Evolutionary conservation across 139 green algal species (phyloP).

Genomic region (Pleodorina starrii): DNA sequence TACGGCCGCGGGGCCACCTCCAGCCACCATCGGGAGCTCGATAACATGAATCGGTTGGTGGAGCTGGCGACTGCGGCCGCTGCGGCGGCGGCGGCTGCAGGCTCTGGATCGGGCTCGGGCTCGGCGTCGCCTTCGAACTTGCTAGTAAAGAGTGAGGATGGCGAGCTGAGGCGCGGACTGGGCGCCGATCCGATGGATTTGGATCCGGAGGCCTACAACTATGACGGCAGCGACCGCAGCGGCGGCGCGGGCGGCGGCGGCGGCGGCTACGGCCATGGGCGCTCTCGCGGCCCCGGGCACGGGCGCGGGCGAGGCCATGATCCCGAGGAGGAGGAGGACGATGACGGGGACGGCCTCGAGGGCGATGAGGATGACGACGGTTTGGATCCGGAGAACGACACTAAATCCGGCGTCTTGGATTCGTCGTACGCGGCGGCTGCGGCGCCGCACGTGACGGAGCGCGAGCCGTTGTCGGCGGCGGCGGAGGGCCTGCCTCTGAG

Average conservation of each 20-base stretch:
- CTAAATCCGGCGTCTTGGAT: constrained; percentile 1
- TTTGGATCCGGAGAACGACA: neutral
- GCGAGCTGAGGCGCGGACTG: neutral
- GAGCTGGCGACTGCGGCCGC: constrained; percentile 15
- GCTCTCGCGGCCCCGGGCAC: too few relatives aligned
- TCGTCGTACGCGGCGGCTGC: neutral
- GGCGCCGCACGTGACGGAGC: neutral
- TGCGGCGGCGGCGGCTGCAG: neutral
- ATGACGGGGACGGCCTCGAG: neutral
- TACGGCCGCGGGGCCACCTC: too few relatives aligned
- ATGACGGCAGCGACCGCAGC: neutral
- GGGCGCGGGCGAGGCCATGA: neutral
- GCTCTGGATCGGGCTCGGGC: constrained; percentile 4
- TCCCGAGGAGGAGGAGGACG: neutral
- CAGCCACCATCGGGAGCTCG: neutral
- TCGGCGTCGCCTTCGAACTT: neutral
- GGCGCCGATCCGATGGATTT: neutral
- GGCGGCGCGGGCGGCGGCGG: neutral
- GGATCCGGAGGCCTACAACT: neutral
- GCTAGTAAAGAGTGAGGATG: constrained; percentile 12
- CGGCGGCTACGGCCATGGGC: too few relatives aligned
- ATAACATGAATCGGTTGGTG: neutral
- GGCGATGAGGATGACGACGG: neutral
- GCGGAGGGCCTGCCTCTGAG: too few relatives aligned
- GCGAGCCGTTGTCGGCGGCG: neutral